These are phyloP conservation scores for Avicennia marina DNA, from an alignment of 257 asterid genomes.

Conservation along the genomic window DNA sequence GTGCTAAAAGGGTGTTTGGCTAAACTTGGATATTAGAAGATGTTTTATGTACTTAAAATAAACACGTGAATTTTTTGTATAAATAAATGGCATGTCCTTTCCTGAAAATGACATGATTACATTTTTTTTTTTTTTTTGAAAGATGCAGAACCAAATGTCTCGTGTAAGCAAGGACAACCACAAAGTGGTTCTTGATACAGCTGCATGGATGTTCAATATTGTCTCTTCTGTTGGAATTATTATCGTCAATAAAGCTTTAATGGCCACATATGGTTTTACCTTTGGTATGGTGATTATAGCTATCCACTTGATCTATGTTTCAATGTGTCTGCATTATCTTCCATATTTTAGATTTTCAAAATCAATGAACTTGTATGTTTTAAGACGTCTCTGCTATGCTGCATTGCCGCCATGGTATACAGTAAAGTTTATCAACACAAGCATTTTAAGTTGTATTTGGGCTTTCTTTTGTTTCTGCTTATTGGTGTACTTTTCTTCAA, in stretches of 20 bases:
- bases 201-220: conserved; percentile 61
- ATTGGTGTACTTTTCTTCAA: neutral
- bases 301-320: neutral
- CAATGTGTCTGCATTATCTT: neutral
- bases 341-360: neutral
- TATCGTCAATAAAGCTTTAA: conserved; percentile 53
- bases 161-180: conserved; percentile 38
- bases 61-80: neutral
- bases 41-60: no score
- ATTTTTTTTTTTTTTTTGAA: no score
- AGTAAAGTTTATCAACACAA: neutral
- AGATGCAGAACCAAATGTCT: conserved; percentile 27
- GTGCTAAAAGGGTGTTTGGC: no score
- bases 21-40: no score
- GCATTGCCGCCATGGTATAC: neutral
- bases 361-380: neutral
- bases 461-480: neutral
- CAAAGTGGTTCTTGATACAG: conserved; percentile 36
- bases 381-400: neutral
- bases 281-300: conserved; percentile 34
- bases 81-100: no score
- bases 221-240: conserved; percentile 63
- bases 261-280: conserved; percentile 64
- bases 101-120: neutral
- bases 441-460: neutral